Evolutionary conservation across 352 stramenopile species (phyloP).

Genomic region (Globisporangium megalacanthum): DNA sequence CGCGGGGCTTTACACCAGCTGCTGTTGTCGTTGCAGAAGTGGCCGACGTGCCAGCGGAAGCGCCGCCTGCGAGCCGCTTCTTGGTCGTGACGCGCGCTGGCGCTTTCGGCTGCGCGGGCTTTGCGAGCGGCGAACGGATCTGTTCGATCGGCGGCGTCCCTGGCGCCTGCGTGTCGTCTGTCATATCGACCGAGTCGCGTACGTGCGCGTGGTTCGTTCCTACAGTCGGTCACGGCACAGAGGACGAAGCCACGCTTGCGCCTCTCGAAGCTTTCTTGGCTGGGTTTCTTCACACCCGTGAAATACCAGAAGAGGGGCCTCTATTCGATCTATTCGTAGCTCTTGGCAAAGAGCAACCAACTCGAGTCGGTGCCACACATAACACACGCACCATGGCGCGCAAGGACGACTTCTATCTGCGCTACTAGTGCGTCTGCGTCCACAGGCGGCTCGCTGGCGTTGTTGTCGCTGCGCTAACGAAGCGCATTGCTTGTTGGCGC

Average conservation of each 20-base stretch:
- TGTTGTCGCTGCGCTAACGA: background rate
- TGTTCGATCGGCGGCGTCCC: conserved; percentile 22
- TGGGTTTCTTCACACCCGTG: too few species aligned
- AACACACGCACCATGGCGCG: conserved; percentile 33
- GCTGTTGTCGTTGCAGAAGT: background rate
- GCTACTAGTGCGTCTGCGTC: conserved; percentile 70
- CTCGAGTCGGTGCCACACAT: background rate
- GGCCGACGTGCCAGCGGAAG: conserved; percentile 4
- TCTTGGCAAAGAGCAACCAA: conserved; percentile 10
- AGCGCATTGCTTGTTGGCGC: too few species aligned
- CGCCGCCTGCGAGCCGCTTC: conserved; percentile 22
- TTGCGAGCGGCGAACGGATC: conserved; percentile 31
- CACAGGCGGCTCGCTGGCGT: background rate
- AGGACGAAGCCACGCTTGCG: too few species aligned
- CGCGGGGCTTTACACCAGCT: conserved; percentile 35
- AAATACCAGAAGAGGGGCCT: too few species aligned
- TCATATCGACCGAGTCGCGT: too few species aligned
- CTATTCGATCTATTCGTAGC: background rate
- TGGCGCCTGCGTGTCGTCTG: conserved; percentile 1
- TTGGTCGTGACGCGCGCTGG: conserved; percentile 38
- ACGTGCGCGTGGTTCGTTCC: too few species aligned
- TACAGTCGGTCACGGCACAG: too few species aligned
- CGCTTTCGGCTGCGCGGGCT: conserved; percentile 30
- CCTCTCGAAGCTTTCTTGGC: too few species aligned
- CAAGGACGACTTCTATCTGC: conserved; percentile 83